phyloP scores from a whole-genome alignment of 1,284 basidiomycete species.

The Trametes polyzona region DNA sequence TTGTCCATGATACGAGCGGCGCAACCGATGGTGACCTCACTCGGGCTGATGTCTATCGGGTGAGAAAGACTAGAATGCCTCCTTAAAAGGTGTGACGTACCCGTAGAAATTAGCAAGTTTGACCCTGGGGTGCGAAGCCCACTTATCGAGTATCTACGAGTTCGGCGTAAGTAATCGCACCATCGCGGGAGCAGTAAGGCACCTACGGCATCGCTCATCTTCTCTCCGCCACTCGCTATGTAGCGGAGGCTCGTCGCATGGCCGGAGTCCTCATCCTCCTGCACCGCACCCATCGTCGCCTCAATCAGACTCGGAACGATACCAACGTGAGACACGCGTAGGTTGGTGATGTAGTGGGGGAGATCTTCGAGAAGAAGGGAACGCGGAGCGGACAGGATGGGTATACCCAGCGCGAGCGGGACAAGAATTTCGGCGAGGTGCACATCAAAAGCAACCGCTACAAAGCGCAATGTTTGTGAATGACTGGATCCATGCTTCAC shows the following conservation, averaged over 20 bases:
- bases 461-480: neutral
- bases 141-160: constrained; percentile 52
- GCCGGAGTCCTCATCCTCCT: constrained; percentile 33
- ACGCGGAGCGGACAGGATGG: constrained; percentile 47
- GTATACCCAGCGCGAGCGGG: constrained; percentile 49
- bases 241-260: constrained; percentile 44
- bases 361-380: constrained; percentile 52
- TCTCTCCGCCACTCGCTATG: constrained; percentile 56
- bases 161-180: neutral
- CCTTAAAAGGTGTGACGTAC: constrained; percentile 35
- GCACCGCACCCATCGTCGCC: constrained; percentile 48
- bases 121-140: constrained; percentile 50
- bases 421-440: constrained; percentile 52
- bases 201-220: constrained; percentile 55
- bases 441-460: constrained; percentile 51
- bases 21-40: constrained; percentile 56
- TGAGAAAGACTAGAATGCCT: no score
- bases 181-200: neutral
- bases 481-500: constrained; percentile 33
- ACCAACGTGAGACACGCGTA: constrained; percentile 55
- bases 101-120: constrained; percentile 57
- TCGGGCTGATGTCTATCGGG: constrained; percentile 35
- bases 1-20: constrained; percentile 49
- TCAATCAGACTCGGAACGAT: constrained; percentile 60
- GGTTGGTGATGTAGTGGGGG: constrained; percentile 44